Base-by-base conservation (phyloP, 2,329 filamentous ascomycete species). In the Trichoderma lentiforme region DNA sequence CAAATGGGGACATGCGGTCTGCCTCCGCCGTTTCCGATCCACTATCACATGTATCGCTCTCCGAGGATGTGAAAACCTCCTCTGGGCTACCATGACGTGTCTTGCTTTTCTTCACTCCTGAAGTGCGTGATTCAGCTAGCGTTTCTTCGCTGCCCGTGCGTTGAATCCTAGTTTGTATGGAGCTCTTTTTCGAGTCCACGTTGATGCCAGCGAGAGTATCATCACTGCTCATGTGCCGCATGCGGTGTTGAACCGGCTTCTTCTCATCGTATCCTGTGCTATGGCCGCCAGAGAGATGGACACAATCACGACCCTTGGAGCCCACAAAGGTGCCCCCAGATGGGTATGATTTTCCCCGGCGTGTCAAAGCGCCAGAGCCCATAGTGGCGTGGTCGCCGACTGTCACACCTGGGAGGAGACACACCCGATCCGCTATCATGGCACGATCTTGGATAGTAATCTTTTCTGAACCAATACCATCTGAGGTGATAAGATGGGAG, bases 371-470 rank as follows among this genome's bases (percentile, higher is more conserved):
- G 24, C 87, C 87, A 30, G 86, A 87, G 1, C 87, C 87, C 77
- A 89, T 83, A 18, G 86, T 84, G 1, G 85, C 81, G 56, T 82
- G 79, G 58, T 85, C 79, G 3, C 85, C 87, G 34, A 89, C 78
- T 4, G 80, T 79, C 4, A 86, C 83, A 21, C 87, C 86, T 3
- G 87, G 87, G 9, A 86, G 81, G 18, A 88, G 79, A 3, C 84
- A 82, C 1, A 87, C 86, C 24, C 87, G 83, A 75, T 89, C 87
- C 3, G 86, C 87, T 72, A 89, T 84, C 87, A 89, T 89, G 24
- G 86, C 83, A 1, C 84, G 80, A 71, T 85, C 82, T 7, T 80
- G 77, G 63, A 89, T 83, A 14, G 78, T 81, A 61, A 89, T 81
- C 9, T 75, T 79, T 15, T 86, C 85, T 12, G 84, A 85, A 0